These are phyloP conservation scores for Trametes cinnabarina DNA, from an alignment of 768 basidiomycete genomes.

Conservation along the genomic window DNA sequence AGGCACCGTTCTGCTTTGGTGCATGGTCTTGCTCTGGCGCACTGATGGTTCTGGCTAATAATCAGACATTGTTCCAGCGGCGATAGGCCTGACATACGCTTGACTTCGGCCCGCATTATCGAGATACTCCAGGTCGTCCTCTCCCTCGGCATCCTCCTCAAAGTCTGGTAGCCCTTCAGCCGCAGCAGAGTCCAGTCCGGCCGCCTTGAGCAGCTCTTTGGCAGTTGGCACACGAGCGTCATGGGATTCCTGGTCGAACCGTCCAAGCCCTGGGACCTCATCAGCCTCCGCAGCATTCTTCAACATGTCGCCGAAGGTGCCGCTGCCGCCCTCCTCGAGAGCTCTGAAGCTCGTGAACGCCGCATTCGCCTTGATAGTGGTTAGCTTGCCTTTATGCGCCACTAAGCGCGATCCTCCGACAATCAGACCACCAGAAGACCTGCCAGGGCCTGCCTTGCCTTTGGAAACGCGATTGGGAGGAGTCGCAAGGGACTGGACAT, in stretches of 20 bases:
- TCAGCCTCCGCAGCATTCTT: background rate
- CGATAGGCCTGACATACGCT: fast-evolving
- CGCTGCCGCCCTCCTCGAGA: background rate
- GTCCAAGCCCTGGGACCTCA: background rate
- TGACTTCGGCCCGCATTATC: background rate
- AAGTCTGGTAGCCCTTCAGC: slow-evolving; percentile 52
- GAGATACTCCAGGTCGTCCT: slow-evolving; percentile 11
- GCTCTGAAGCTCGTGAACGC: background rate
- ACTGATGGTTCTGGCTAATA: background rate
- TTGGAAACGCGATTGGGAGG: background rate
- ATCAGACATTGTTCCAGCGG: background rate
- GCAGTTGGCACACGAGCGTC: slow-evolving; percentile 6
- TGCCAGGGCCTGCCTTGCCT: slow-evolving; percentile 42
- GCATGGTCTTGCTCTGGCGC: background rate
- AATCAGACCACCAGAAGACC: slow-evolving; percentile 44
- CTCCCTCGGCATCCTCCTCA: slow-evolving; percentile 42
- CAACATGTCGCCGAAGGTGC: background rate
- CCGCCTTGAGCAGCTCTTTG: slow-evolving; percentile 41
- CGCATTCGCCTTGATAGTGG: slow-evolving; percentile 46
- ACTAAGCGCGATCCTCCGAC: slow-evolving; percentile 50
- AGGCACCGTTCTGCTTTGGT: too few relatives aligned
- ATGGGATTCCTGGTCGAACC: background rate
- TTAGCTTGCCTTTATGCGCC: slow-evolving; percentile 49
- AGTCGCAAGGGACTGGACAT: background rate
- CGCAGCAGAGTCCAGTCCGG: slow-evolving; percentile 41